These are phyloP conservation scores for Trichoderma atroviride DNA, from an alignment of 2,329 filamentous ascomycete genomes.

Conservation along the genomic window DNA sequence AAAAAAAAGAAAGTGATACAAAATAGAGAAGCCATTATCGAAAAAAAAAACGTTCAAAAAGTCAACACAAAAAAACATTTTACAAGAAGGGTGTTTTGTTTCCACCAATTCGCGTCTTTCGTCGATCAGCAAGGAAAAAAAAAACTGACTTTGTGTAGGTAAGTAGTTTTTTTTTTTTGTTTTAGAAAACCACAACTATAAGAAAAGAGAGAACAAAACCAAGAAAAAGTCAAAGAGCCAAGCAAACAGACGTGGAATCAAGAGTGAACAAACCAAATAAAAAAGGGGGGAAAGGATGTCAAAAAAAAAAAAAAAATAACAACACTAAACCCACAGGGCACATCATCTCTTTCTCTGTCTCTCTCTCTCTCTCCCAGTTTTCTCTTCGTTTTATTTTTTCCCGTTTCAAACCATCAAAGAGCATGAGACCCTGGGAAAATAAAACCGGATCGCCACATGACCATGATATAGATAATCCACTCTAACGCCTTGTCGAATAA, in stretches of 20 bases:
- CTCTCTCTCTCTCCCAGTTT: not conserved
- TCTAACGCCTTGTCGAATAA: conserved; percentile 46
- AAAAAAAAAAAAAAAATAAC: not conserved
- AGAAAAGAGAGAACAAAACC: conserved; percentile 24
- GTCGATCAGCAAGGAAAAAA: not conserved
- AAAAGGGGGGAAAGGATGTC: not conserved
- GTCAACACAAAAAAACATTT: conserved; percentile 16
- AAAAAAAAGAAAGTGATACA: not conserved
- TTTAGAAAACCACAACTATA: conserved; percentile 19
- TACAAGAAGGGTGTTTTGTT: conserved; percentile 20
- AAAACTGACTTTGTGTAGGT: conserved; percentile 13
- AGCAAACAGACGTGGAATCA: not conserved
- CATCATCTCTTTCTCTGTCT: conserved; percentile 34
- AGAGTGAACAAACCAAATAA: not conserved
- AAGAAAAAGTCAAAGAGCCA: not conserved
- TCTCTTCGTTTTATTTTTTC: conserved; percentile 21
- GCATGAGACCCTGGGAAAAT: conserved; percentile 16
- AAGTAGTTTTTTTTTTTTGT: not conserved
- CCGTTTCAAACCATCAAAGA: conserved; percentile 36
- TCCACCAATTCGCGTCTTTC: not conserved
- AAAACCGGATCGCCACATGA: conserved; percentile 41
- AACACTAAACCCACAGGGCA: conserved; percentile 16
- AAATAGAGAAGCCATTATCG: conserved; percentile 8
- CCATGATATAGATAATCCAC: conserved; percentile 45
- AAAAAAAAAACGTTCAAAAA: not conserved